phyloP scores from a whole-genome alignment of 179 eudicot species.

The Gypsophila paniculata region DNA sequence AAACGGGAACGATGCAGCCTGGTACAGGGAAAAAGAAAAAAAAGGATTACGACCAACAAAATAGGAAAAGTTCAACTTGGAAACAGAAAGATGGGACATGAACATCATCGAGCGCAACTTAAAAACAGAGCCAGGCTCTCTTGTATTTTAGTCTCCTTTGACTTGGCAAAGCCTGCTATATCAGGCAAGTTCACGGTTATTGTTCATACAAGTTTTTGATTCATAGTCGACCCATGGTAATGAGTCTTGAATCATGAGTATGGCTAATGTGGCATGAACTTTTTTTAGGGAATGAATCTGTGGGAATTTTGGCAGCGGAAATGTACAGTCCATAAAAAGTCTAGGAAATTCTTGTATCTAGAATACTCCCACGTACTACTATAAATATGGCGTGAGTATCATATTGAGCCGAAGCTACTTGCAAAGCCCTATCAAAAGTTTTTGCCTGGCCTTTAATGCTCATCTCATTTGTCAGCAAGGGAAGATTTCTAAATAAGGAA shows the following conservation, averaged over 20 bases:
- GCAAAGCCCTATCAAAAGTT: neutral
- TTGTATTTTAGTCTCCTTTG: neutral
- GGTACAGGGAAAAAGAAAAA: constrained; percentile 13
- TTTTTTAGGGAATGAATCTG: too few relatives aligned
- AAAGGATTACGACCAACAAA: neutral
- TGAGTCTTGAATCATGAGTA: too few relatives aligned
- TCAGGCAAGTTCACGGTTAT: neutral
- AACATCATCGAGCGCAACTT: neutral
- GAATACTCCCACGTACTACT: too few relatives aligned
- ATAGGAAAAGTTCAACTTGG: constrained; percentile 43
- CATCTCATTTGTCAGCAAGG: neutral
- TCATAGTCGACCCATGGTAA: neutral
- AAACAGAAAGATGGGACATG: constrained; percentile 17
- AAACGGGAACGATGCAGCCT: constrained; percentile 95
- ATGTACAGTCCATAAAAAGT: too few relatives aligned
- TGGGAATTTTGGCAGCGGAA: too few relatives aligned
- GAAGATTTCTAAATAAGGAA: neutral
- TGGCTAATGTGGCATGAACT: too few relatives aligned
- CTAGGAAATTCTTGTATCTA: too few relatives aligned
- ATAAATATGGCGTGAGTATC: too few relatives aligned
- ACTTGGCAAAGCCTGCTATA: constrained; percentile 8
- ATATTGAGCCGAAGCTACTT: neutral
- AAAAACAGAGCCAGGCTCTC: neutral
- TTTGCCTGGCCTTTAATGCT: neutral
- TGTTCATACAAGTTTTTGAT: neutral